Conservation (phyloP, 345 rosid species). For the Draba incana region DNA sequence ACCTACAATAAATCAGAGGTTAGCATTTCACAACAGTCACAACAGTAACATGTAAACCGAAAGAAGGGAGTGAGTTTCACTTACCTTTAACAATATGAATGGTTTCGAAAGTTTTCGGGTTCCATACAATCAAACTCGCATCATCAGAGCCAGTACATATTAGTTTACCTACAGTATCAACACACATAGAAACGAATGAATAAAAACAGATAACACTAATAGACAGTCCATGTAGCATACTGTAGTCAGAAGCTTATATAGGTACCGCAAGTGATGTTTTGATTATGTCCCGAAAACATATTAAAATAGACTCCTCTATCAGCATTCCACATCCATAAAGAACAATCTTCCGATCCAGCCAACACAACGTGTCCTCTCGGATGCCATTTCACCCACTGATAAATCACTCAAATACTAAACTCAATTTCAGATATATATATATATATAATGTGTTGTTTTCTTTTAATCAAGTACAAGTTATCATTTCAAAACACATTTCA, state of each 20-base stretch:
- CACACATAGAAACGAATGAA: neutral
- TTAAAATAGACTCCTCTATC: conserved; percentile 69
- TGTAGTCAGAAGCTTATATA: conserved; percentile 30
- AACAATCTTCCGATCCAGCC: conserved; percentile 85
- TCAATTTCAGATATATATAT: neutral
- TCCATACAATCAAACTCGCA: conserved; percentile 87
- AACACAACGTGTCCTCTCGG: conserved; percentile 86
- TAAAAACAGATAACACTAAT: neutral
- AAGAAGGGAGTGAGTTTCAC: neutral
- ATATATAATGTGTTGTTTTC: neutral
- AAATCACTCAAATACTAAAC: conserved; percentile 20
- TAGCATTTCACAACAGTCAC: conserved; percentile 1
- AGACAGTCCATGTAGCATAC: neutral
- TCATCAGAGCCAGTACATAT: conserved; percentile 94
- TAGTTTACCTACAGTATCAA: conserved; percentile 64
- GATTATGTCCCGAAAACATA: conserved; percentile 77
- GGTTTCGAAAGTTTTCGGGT: conserved; percentile 78
- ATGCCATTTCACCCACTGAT: conserved; percentile 96
- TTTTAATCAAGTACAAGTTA: too few relatives aligned
- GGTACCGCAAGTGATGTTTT: conserved; percentile 81
- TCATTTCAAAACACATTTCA: conserved; percentile 56
- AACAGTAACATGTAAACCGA: conserved; percentile 1
- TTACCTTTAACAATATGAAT: conserved; percentile 75
- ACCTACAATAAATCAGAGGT: conserved; percentile 49
- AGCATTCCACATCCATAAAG: conserved; percentile 97